Conservation (phyloP, 495 filamentous ascomycete species). For the Aspergillus biplanus region DNA sequence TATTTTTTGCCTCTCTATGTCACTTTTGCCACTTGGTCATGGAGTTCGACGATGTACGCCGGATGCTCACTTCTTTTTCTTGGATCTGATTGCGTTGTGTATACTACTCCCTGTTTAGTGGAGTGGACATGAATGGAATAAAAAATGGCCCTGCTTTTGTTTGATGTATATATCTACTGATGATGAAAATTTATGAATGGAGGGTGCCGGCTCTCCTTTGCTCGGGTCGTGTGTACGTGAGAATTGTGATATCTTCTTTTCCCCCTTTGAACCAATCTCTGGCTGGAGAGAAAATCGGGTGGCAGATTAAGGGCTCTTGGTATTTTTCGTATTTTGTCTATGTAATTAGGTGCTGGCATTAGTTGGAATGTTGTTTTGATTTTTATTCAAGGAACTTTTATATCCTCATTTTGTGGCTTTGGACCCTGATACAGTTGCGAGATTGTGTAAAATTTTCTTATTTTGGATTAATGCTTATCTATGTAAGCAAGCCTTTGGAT, state of each 20-base stretch:
- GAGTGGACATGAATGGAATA: not conserved
- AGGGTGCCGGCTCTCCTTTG: not conserved
- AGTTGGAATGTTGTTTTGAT: not conserved
- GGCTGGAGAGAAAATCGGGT: not conserved
- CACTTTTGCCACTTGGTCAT: not conserved
- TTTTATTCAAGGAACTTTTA: not conserved
- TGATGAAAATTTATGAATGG: not conserved
- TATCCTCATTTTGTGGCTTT: too few relatives aligned
- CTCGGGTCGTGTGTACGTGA: not conserved
- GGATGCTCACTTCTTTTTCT: not conserved
- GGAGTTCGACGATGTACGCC: not conserved
- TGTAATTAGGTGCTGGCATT: not conserved
- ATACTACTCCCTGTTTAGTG: not conserved
- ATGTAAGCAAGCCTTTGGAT: not conserved
- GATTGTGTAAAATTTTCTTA: not conserved
- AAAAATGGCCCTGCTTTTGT: not conserved
- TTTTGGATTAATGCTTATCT: not conserved
- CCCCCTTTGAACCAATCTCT: not conserved
- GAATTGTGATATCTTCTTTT: not conserved
- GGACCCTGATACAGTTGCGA: too few relatives aligned
- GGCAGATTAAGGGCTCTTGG: not conserved
- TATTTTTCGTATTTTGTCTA: not conserved
- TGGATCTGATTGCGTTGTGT: not conserved
- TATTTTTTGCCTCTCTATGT: too few relatives aligned
- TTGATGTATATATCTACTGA: constrained; percentile 10